Percentiles rank a stretch among this genome's conserved stretches.
Conservation (phyloP, 805 yeast species). For the Metschnikowia drakensbergensis region DNA sequence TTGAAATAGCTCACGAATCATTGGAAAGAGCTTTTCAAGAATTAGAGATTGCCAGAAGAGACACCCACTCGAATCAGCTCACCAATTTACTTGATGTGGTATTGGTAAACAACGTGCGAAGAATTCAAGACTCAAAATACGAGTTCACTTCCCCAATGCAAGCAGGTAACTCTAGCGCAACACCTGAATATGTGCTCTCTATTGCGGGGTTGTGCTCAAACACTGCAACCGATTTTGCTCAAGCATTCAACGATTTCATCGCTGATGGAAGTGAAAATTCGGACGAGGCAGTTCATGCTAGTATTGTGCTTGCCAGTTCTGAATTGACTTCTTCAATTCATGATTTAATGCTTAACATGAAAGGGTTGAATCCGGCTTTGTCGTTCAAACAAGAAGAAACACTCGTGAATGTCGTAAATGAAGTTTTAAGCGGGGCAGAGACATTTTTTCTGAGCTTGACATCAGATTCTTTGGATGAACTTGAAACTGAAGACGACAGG, state of each 20-base stretch:
- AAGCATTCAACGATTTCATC: constrained; percentile 66
- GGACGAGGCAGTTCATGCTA: constrained; percentile 53
- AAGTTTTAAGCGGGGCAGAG: constrained; percentile 58
- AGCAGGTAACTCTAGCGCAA: constrained; percentile 73
- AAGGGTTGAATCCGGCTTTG: constrained; percentile 61
- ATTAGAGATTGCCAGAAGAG: constrained; percentile 48
- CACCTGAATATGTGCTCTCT: constrained; percentile 65
- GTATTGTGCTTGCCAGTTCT: constrained; percentile 59
- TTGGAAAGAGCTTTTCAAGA: constrained; percentile 68
- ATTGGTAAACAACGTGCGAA: constrained; percentile 60
- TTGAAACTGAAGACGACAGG: constrained; percentile 57
- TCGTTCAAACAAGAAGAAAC: constrained; percentile 53
- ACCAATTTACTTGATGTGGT: constrained; percentile 63
- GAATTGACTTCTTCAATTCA: constrained; percentile 58
- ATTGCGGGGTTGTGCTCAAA: constrained; percentile 67
- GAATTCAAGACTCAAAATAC: constrained; percentile 67
- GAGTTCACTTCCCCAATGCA: constrained; percentile 77
- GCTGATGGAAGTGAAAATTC: constrained; percentile 63
- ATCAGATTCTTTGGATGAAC: constrained; percentile 47
- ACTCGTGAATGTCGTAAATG: constrained; percentile 46
- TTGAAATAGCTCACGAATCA: constrained; percentile 74
- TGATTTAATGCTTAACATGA: constrained; percentile 62
- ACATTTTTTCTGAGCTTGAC: constrained; percentile 57
- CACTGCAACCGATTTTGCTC: constrained; percentile 75
- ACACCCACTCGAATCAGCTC: constrained; percentile 49